A percentile compares a stretch with the other conserved stretches of the same genome.
These are phyloP conservation scores for Nephelium lappaceum DNA, from an alignment of 345 rosid genomes.

Conservation along the genomic window DNA sequence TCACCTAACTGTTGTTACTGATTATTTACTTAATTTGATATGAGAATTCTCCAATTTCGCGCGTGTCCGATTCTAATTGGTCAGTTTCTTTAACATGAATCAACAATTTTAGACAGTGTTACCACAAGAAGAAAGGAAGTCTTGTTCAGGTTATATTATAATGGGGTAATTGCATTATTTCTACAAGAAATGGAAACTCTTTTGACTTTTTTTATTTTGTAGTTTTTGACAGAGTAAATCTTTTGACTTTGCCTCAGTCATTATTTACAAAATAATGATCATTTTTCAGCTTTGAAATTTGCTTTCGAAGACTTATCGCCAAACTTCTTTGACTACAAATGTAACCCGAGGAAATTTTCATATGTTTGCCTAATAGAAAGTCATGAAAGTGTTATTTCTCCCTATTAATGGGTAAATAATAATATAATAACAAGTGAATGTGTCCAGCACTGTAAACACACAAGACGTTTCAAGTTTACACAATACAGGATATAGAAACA, in stretches of 20 bases:
- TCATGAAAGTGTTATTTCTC: too few relatives aligned
- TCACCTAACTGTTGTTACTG: conserved; percentile 4
- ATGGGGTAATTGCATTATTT: not conserved
- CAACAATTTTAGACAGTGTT: not conserved
- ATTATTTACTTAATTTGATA: conserved; percentile 22
- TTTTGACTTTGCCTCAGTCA: not conserved
- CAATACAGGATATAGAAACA: too few relatives aligned
- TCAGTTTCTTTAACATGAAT: not conserved
- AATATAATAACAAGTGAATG: too few relatives aligned
- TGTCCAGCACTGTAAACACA: too few relatives aligned
- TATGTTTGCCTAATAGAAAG: too few relatives aligned
- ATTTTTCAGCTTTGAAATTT: not conserved
- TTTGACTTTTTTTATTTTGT: too few relatives aligned
- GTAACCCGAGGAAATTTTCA: too few relatives aligned
- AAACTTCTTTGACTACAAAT: too few relatives aligned
- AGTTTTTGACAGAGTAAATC: too few relatives aligned
- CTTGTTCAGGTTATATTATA: not conserved
- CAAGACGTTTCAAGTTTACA: too few relatives aligned
- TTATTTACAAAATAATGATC: not conserved
- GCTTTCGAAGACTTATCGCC: not conserved
- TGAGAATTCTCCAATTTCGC: not conserved
- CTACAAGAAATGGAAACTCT: not conserved
- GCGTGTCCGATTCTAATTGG: not conserved
- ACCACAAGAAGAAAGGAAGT: not conserved
- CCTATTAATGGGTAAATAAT: too few relatives aligned